Percentiles rank a stretch among this genome's conserved stretches.
Evolutionary conservation across 148 eudicot species (phyloP).

Genomic region (Pharnaceum exiguum): DNA sequence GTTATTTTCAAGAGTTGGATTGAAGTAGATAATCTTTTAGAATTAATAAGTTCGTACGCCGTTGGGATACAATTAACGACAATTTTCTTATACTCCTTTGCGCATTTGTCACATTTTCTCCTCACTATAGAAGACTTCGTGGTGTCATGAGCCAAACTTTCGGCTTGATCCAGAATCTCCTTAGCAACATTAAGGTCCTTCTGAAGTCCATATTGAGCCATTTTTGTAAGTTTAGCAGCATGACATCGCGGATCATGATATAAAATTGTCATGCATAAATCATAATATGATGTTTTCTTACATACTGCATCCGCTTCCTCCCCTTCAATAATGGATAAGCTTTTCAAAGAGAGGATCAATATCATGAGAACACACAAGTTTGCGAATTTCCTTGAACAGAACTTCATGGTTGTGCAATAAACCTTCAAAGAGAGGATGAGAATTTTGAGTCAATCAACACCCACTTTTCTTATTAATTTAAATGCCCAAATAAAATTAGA

Average conservation of each 20-base stretch:
- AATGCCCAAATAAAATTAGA: too few relatives aligned
- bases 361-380: not conserved
- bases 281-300: not conserved
- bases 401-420: not conserved
- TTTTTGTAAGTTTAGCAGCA: not conserved
- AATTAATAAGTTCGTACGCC: not conserved
- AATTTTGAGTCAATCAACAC: too few relatives aligned
- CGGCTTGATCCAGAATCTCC: not conserved
- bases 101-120: constrained; percentile 13
- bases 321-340: not conserved
- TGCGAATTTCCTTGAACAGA: not conserved
- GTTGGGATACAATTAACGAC: constrained; percentile 2
- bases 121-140: not conserved
- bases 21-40: not conserved
- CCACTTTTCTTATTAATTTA: too few relatives aligned
- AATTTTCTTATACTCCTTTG: not conserved
- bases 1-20: not conserved
- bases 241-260: not conserved
- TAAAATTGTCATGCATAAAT: constrained; percentile 16
- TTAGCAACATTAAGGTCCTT: not conserved
- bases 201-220: constrained; percentile 6
- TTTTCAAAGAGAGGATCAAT: not conserved
- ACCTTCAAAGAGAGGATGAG: too few relatives aligned
- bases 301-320: not conserved
- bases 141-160: not conserved